Evolutionary conservation across 257 asterid genomes (phyloP), one percentile per base, ranked within the genome.

Genomic region (Salvia rosmarinus): DNA sequence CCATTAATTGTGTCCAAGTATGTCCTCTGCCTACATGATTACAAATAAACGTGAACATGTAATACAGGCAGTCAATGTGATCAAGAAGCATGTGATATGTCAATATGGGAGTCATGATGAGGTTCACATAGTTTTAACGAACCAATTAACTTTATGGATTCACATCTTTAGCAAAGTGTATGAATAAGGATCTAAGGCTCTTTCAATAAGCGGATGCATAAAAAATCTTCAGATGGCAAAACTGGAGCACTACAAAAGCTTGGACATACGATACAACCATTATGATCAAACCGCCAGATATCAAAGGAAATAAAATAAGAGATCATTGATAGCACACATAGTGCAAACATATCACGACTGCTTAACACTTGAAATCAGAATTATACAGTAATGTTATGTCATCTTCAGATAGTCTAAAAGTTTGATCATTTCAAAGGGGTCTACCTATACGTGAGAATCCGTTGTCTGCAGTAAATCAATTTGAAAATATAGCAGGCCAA

Each of bases 61-160:
- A 55, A 40, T 9, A 17, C 67, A 40, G 13, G 52, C 40, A 28
- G 43, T 28, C 69, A 57, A 34, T 21, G 49, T n/a, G 67, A 65
- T 66, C 52, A 66, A 65, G 54, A 46, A 64, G 61, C 73, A 46
- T 19, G 20, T 17, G 1, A 20, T 19, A 64, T 42, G 34, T 40
- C 19, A 42, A 34, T 25, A 32, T 25, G 1, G 37, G 55, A 30
- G 51, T 32, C 30, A 21, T 9, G 9, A 39, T 10, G 30, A 35
- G 42, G 28, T 39, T 39, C 28, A 55, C 28, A n/a, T 37, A 39
- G 16, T 55, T 21, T 12, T 2, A 8, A 40, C 17, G 52, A 12
- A 35, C 13, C 28, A 8, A 12, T 54, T 67, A 6, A 6, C 32
- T 25, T 28, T 6, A 21, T 55, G 54, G 17, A 37, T 54, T 54